Conservation (phyloP, 352 stramenopile genomes). For the Plasmopara viticola region DNA sequence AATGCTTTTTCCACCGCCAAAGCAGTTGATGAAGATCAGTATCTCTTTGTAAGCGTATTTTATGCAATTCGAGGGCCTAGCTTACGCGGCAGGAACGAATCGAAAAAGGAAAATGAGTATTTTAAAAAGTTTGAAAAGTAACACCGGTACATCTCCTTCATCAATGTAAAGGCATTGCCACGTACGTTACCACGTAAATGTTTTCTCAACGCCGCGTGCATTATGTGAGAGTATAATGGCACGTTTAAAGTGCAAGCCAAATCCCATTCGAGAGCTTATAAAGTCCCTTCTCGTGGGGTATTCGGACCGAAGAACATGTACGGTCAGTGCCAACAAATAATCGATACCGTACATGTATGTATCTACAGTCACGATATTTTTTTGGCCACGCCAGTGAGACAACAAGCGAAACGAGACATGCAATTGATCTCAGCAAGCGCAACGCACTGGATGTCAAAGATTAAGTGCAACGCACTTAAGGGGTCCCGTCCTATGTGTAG, state of each 20-base stretch:
- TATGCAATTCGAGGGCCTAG: not conserved
- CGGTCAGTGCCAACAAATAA: not conserved
- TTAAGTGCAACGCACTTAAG: no score
- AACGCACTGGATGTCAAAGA: not conserved
- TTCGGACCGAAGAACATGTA: not conserved
- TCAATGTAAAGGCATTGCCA: not conserved
- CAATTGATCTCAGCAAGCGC: not conserved
- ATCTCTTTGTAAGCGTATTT: not conserved
- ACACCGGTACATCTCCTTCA: not conserved
- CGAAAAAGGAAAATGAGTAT: no score
- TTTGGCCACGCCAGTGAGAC: not conserved
- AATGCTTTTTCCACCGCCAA: slow-evolving; percentile 1
- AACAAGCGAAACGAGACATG: not conserved
- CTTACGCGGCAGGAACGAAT: no score
- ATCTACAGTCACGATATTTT: not conserved
- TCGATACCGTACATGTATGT: not conserved
- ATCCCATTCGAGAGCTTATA: not conserved
- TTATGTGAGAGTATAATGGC: not conserved
- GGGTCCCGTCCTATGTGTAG: no score
- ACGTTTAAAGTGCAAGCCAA: not conserved
- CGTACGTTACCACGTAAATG: not conserved
- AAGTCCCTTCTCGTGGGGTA: not conserved
- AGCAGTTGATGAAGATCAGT: not conserved
- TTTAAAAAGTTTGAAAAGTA: no score
- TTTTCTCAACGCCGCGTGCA: not conserved